Conservation (phyloP, 768 basidiomycete genomes). For the Pholiota molesta region DNA sequence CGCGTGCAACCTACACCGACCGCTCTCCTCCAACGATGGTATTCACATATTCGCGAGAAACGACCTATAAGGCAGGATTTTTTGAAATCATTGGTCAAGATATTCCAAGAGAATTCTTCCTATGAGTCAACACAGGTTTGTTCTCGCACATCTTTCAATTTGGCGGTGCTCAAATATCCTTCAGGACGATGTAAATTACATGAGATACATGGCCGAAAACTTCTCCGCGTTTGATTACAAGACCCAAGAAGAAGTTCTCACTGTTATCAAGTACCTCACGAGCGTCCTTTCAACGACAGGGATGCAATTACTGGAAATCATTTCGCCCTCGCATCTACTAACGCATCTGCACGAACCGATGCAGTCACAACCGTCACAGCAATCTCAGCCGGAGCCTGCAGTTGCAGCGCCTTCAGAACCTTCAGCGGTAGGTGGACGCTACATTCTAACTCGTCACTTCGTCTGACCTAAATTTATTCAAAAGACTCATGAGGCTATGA, state of each 20-base stretch:
- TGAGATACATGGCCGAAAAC: conserved; percentile 94
- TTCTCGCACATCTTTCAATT: not conserved
- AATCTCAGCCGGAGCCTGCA: not conserved
- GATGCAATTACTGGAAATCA: conserved; percentile 75
- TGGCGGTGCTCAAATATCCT: not conserved
- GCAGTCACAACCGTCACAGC: conserved; percentile 8
- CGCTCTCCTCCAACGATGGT: conserved; percentile 90
- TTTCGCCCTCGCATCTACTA: conserved; percentile 73
- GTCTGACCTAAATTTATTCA: not conserved
- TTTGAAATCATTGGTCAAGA: conserved; percentile 77
- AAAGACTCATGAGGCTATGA: not conserved
- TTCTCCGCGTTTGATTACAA: conserved; percentile 93
- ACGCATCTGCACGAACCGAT: conserved; percentile 51
- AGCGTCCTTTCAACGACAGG: conserved; percentile 76
- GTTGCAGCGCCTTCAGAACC: not conserved
- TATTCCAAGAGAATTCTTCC: conserved; percentile 73
- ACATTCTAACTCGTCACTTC: not conserved
- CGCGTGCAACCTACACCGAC: conserved; percentile 63
- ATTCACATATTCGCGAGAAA: conserved; percentile 89
- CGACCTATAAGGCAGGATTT: conserved; percentile 85
- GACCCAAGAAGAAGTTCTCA: conserved; percentile 89
- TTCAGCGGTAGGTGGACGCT: not conserved
- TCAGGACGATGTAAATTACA: conserved; percentile 83
- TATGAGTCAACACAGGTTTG: conserved; percentile 61
- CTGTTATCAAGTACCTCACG: conserved; percentile 81